A percentile compares a stretch with the other conserved stretches of the same genome.
These are phyloP conservation scores for Staphylotrichum tortipilum DNA, from an alignment of 495 filamentous ascomycete genomes.

Conservation along the genomic window DNA sequence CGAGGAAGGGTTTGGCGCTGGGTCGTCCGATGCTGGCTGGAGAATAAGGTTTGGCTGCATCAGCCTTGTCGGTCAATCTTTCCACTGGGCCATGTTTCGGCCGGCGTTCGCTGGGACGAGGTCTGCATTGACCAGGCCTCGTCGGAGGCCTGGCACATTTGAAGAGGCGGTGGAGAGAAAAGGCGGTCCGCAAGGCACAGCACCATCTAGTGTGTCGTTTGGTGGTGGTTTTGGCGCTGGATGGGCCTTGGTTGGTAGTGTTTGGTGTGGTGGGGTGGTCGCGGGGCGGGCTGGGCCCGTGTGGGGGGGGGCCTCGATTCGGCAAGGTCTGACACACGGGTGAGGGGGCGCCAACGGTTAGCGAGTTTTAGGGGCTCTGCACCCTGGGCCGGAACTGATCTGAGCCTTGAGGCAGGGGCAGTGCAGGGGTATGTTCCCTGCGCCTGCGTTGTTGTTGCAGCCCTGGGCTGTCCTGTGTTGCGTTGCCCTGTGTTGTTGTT, in stretches of 20 bases:
- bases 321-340: slow-evolving; percentile 31
- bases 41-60: slow-evolving; percentile 8
- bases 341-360: slow-evolving; percentile 32
- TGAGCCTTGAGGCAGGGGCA: slow-evolving; percentile 22
- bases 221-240: neutral
- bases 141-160: neutral
- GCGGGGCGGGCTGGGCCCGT: slow-evolving; percentile 10
- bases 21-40: neutral
- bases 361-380: slow-evolving; percentile 31
- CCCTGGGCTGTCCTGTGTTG: no score
- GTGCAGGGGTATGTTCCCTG: slow-evolving; percentile 15
- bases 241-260: no score
- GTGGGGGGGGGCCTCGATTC: slow-evolving; percentile 14
- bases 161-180: neutral
- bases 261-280: slow-evolving; percentile 6
- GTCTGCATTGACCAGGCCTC: neutral
- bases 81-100: slow-evolving; percentile 12
- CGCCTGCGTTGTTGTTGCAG: slow-evolving; percentile 3
- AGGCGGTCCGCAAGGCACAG: slow-evolving; percentile 3
- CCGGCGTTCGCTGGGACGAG: slow-evolving; percentile 10
- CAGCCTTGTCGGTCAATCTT: slow-evolving; percentile 5
- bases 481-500: slow-evolving; percentile 6
- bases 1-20: no score
- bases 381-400: slow-evolving; percentile 28
- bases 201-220: neutral